phyloP scores from a whole-genome alignment of 768 basidiomycete species.

The Mycena galericulata region DNA sequence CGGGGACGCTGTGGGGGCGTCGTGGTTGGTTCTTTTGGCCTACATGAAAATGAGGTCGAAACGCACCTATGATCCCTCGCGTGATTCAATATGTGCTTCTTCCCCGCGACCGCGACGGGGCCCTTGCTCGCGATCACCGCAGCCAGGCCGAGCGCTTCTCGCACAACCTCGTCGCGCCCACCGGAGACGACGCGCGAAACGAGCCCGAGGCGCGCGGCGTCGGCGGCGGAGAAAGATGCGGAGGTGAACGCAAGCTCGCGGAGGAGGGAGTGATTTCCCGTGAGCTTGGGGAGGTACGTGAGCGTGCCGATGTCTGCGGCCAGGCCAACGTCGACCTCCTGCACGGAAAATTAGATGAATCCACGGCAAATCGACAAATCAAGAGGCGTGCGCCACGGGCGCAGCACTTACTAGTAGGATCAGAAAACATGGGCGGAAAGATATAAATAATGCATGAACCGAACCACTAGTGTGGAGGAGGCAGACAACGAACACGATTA shows the following conservation, averaged over 20 bases:
- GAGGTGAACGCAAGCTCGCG: conserved; percentile 84
- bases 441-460: too few relatives aligned
- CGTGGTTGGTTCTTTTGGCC: background rate
- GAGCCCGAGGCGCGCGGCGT: conserved; percentile 78
- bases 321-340: conserved; percentile 92
- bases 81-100: conserved; percentile 84
- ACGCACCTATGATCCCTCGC: conserved; percentile 81
- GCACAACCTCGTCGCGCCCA: conserved; percentile 71
- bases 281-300: conserved; percentile 82
- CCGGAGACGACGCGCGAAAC: conserved; percentile 80
- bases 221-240: conserved; percentile 73
- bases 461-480: too few relatives aligned
- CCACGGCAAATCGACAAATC: too few relatives aligned
- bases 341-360: background rate
- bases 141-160: conserved; percentile 73
- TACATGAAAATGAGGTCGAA: background rate
- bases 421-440: too few relatives aligned
- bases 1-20: conserved; percentile 6
- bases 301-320: conserved; percentile 92
- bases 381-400: too few relatives aligned
- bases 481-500: too few relatives aligned
- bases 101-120: conserved; percentile 80
- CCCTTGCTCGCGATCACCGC: conserved; percentile 77
- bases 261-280: conserved; percentile 77
- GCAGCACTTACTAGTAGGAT: too few relatives aligned